These are phyloP conservation scores for Sonneratia caseolaris DNA, from an alignment of 345 rosid genomes.

Conservation along the genomic window DNA sequence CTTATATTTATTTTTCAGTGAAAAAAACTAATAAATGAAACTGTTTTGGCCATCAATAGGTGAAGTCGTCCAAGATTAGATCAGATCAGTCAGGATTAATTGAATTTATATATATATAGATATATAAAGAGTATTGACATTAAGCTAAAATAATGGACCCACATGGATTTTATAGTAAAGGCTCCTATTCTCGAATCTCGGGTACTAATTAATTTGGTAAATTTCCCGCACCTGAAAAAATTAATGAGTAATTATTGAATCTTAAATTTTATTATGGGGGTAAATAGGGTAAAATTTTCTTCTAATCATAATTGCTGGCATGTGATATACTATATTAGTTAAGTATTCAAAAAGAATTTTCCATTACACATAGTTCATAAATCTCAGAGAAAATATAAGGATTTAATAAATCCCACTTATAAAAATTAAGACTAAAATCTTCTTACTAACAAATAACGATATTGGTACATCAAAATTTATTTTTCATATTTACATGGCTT, in stretches of 20 bases:
- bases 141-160: not conserved
- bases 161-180: not conserved
- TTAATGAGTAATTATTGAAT: not conserved
- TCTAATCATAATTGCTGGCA: not conserved
- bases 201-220: conserved; percentile 9
- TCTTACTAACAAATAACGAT: no score
- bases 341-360: not conserved
- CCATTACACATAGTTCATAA: no score
- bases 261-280: not conserved
- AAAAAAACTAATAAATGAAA: not conserved
- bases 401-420: no score
- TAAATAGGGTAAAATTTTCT: no score
- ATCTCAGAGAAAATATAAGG: no score
- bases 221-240: not conserved
- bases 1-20: no score
- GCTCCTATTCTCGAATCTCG: conserved; percentile 48
- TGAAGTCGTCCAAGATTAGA: no score
- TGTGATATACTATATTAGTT: not conserved
- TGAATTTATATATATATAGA: no score
- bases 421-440: no score
- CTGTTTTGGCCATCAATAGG: not conserved
- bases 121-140: no score
- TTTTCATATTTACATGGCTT: not conserved
- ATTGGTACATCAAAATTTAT: no score
- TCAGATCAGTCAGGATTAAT: no score